These are phyloP conservation scores for Actinidia arguta DNA, from an alignment of 179 eudicot species.

Conservation along the genomic window DNA sequence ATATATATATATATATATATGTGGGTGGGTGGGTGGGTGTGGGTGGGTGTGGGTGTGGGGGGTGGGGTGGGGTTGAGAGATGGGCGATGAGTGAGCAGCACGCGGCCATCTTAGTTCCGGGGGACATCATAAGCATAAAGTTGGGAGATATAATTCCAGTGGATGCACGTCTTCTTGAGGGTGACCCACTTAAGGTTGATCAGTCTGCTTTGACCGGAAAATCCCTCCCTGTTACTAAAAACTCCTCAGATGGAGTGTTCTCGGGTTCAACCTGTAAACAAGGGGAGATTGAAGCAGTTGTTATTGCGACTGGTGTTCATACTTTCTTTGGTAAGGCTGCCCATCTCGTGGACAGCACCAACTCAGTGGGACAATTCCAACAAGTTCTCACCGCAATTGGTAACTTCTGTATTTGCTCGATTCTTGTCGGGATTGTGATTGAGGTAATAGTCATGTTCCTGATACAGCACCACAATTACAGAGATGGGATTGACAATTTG, in stretches of 20 bases:
- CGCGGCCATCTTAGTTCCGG: conserved; percentile 67
- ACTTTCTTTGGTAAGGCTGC: conserved; percentile 86
- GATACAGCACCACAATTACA: conserved; percentile 57
- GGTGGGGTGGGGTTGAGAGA: too few relatives aligned
- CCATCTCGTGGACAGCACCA: conserved; percentile 77
- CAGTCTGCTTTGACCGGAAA: conserved; percentile 80
- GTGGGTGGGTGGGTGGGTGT: too few relatives aligned
- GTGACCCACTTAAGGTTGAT: conserved; percentile 72
- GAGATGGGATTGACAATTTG: conserved; percentile 66
- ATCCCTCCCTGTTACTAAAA: conserved; percentile 69
- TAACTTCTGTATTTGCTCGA: conserved; percentile 73
- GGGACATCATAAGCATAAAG: conserved; percentile 74
- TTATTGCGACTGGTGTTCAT: conserved; percentile 77
- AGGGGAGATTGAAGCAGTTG: conserved; percentile 75
- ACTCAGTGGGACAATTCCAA: conserved; percentile 80
- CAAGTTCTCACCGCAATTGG: conserved; percentile 73
- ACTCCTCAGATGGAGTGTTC: conserved; percentile 66
- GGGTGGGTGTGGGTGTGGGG: too few relatives aligned
- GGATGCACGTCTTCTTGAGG: conserved; percentile 76
- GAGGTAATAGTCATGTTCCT: conserved; percentile 75
- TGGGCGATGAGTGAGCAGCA: conserved; percentile 63
- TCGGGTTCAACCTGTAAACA: conserved; percentile 81
- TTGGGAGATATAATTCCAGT: conserved; percentile 79
- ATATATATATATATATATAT: too few relatives aligned
- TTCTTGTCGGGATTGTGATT: conserved; percentile 58